Conservation (phyloP, 2,329 filamentous ascomycete species). For the Ceratocystis papillata region DNA sequence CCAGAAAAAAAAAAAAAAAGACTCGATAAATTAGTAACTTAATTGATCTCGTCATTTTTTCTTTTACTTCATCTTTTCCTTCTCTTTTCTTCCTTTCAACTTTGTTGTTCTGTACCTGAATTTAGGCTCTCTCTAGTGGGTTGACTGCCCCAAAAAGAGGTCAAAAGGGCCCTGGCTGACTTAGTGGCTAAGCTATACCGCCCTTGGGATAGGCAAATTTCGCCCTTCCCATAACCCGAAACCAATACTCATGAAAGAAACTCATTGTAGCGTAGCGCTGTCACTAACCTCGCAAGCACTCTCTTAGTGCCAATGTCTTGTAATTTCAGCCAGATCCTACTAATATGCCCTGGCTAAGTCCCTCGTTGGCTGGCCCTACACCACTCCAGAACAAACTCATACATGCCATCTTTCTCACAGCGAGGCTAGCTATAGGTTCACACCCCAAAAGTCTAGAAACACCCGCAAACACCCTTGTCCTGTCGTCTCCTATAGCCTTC, state of each 20-base stretch:
- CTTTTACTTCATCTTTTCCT: neutral
- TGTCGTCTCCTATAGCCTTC: conserved; percentile 10
- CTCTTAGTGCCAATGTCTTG: conserved; percentile 10
- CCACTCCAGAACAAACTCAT: neutral
- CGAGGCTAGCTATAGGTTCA: neutral
- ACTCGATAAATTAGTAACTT: neutral
- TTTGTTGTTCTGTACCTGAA: neutral
- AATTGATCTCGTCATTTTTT: neutral
- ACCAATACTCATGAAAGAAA: neutral
- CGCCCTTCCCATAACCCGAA: neutral
- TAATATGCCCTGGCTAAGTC: neutral
- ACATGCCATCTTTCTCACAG: neutral
- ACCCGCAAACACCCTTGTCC: neutral
- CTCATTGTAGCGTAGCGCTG: neutral
- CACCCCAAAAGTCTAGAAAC: neutral
- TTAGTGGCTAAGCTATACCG: neutral
- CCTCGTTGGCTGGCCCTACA: neutral
- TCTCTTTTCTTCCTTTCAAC: neutral
- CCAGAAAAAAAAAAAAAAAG: neutral
- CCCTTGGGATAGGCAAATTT: neutral
- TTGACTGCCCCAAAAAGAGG: neutral
- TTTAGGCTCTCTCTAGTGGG: conserved; percentile 8
- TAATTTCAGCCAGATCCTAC: conserved; percentile 7
- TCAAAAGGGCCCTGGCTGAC: neutral
- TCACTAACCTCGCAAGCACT: neutral